These are phyloP conservation scores for Fusarium verrucosum DNA, from an alignment of 2,329 filamentous ascomycete genomes.

Conservation along the genomic window DNA sequence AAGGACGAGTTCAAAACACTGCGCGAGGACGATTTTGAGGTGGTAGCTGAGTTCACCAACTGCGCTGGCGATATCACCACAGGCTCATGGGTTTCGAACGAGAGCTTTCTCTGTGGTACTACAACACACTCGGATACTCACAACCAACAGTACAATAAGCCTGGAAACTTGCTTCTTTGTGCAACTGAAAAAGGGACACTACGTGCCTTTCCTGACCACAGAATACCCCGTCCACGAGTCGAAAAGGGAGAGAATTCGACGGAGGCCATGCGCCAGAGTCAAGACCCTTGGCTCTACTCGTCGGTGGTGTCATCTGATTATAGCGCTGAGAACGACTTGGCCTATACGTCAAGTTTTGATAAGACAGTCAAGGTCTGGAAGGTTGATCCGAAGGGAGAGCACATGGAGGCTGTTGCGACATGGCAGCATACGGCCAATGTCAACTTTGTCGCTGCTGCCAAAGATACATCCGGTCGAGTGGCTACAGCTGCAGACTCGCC, in stretches of 20 bases:
- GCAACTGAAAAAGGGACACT: conserved; percentile 57
- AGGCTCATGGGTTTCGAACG: conserved; percentile 64
- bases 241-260: conserved; percentile 64
- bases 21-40: conserved; percentile 62
- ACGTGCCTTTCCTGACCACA: conserved; percentile 64
- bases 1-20: conserved; percentile 55
- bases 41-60: conserved; percentile 65
- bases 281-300: conserved; percentile 71
- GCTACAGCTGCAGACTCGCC: conserved; percentile 68
- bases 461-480: conserved; percentile 58
- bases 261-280: conserved; percentile 65
- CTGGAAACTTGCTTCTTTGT: conserved; percentile 68
- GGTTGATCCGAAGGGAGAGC: conserved; percentile 49
- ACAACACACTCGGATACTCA: conserved; percentile 69
- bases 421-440: conserved; percentile 68
- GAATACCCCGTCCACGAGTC: conserved; percentile 63
- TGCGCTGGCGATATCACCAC: conserved; percentile 70
- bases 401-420: conserved; percentile 56
- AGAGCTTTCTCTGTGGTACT: conserved; percentile 68
- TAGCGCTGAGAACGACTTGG: conserved; percentile 55
- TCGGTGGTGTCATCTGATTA: conserved; percentile 71
- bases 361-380: conserved; percentile 69
- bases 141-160: conserved; percentile 73
- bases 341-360: conserved; percentile 71
- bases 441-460: conserved; percentile 69